Evolutionary conservation across 2,329 filamentous ascomycete species (phyloP), one percentile per base, ranked within the genome.

Genomic region (Gnomoniopsis sp.): DNA sequence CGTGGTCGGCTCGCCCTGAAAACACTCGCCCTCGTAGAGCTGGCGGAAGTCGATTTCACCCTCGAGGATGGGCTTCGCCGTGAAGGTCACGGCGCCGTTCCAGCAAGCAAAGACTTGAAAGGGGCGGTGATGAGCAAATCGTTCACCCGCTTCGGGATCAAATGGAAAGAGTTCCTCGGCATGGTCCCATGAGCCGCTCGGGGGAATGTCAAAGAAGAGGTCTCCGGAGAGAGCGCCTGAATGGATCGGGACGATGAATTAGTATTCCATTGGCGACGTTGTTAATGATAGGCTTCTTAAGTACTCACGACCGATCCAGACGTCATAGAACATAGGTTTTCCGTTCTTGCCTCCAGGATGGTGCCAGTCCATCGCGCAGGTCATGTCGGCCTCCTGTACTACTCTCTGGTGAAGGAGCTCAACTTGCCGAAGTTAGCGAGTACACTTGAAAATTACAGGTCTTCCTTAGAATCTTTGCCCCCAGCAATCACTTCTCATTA

Each of bases 71-170:
- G 81, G 79, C 44, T 70, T 69, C 0, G 81, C 82, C 0, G 70
- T 71, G 53, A 86, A 77, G 0, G 75, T 76, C 0, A 74, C 74
- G 0, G 78, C 80, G 2, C 84, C 84, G 59, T 86, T 85, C 83
- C 84, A 86, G 67, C 84, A 87, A 1, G 82, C 68, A 59, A 83
- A 86, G 0, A 85, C 83, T 66, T 86, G 84, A 60, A 86, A 80
- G 1, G 84, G 82, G n/a, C 70, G 68, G 23, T 71, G 67, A 0
- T 61, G 60, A 0, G 61, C 49, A 55, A 75, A 76, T 2, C 75
- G 69, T 2, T 59, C 49, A 8, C 64, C 69, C 2, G 77, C 68
- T 0, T 65, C 67, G 0, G 68, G 65, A 30, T 82, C 73, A 63
- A 80, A 80, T 75, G 77, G 81, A 64, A 87, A 85, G 2, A 85